A percentile compares a stretch with the other conserved stretches of the same genome.
Evolutionary conservation across 345 rosid species (phyloP).

Genomic region (Pistacia integerrima): DNA sequence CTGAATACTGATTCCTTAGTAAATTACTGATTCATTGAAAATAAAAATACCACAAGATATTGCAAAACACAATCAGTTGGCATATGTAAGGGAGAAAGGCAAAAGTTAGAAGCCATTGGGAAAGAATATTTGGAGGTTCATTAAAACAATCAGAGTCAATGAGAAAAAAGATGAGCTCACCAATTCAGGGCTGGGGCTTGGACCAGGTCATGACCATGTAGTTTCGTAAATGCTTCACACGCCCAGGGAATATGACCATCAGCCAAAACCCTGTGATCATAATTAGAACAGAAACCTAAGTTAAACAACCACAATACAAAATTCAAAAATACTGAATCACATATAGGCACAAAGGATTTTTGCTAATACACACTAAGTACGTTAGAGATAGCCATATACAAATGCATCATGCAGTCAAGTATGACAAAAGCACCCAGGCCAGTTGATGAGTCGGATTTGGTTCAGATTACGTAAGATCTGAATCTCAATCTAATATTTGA

Average conservation of each 20-base stretch:
- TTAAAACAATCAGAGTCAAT: slow-evolving; percentile 1
- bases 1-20: neutral
- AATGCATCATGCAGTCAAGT: neutral
- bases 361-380: neutral
- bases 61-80: neutral
- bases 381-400: neutral
- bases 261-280: slow-evolving; percentile 74
- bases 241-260: slow-evolving; percentile 99
- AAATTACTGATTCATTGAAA: neutral
- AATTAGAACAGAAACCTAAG: slow-evolving; percentile 7
- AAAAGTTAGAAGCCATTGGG: neutral
- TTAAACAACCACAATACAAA: neutral
- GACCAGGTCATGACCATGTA: slow-evolving; percentile 74
- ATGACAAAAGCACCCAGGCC: neutral
- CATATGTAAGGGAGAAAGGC: neutral
- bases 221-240: slow-evolving; percentile 86
- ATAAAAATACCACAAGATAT: neutral
- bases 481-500: neutral
- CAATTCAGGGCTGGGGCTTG: slow-evolving; percentile 66
- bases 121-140: neutral
- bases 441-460: neutral
- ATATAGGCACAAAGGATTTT: neutral
- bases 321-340: neutral
- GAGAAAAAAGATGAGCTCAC: slow-evolving; percentile 35
- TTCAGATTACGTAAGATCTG: neutral